Evolutionary conservation across 306 rosid species (phyloP), one percentile per base, ranked within the genome.

Genomic region (Oemleria cerasiformis): DNA sequence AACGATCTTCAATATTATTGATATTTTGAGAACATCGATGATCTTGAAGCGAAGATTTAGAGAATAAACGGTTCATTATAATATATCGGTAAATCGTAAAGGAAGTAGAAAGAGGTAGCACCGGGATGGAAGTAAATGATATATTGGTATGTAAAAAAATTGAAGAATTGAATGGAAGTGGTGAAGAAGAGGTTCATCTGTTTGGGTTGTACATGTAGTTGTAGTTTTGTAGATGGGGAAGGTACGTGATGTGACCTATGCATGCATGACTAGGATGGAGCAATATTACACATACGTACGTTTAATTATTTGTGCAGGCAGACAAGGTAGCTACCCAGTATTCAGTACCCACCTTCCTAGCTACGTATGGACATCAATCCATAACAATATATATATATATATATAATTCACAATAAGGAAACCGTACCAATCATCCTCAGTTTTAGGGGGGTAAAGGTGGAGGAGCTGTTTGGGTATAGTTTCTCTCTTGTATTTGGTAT

Each of bases 381-480:
- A 30, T 30, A 30, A 4, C 36, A 30, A 30, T 30, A 30, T 67
- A 75, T 78, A 82, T 74, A 51, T 42, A 40, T 59, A 36, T 17
- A 19, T 16, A 36, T 54, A 54, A n/a, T n/a, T n/a, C n/a, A n/a
- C n/a, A n/a, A 30, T 82, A 75, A 76, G 83, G 89, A 74, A 86
- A 77, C 13, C n/a, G n/a, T n/a, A n/a, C n/a, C 82, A 86, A 86
- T 83, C 84, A 84, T 84, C 57, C 74, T 71, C 1, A 74, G 68
- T 20, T 60, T 78, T 36, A 60, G 83, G 82, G 64, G 83, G 82
- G 70, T 79, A 78, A 74, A 77, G 70, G 72, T 72, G 74, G 40
- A 66, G 74, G 70, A 54, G 64, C 77, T 80, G 72, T 84, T 84
- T 75, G 63, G 78, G 74, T 78, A 43, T 55, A 51, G 57, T 47